These are phyloP conservation scores for Eutrema yunnanense DNA, from an alignment of 345 rosid genomes.

Conservation along the genomic window DNA sequence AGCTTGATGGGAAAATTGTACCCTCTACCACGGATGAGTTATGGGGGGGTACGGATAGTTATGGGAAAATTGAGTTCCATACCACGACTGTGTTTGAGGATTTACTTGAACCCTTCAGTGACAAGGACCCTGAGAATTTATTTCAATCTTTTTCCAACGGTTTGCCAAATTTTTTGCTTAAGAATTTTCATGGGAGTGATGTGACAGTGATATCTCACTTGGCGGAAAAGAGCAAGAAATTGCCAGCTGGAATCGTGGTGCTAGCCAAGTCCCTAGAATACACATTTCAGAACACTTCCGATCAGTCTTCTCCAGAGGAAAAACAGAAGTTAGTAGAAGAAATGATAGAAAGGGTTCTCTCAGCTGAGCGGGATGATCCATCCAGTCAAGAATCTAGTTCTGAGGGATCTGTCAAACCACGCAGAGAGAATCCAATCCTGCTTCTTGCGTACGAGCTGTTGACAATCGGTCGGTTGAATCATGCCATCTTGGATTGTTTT, in stretches of 20 bases:
- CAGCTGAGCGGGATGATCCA: neutral
- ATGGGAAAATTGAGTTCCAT: neutral
- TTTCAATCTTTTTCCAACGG: neutral
- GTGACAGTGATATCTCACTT: neutral
- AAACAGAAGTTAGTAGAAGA: neutral
- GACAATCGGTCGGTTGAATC: neutral
- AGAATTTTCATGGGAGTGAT: neutral
- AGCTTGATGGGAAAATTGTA: neutral
- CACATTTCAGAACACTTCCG: neutral
- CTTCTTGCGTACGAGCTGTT: slow-evolving; percentile 24
- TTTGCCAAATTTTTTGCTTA: too few species aligned
- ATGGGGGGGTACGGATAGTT: neutral
- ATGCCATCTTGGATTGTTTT: slow-evolving; percentile 32
- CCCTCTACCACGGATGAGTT: neutral
- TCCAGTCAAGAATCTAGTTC: neutral
- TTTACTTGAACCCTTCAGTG: neutral
- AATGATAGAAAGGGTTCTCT: slow-evolving; percentile 3
- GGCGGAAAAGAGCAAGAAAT: neutral
- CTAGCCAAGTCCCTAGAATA: slow-evolving; percentile 31
- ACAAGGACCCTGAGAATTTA: neutral
- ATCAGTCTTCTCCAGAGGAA: too few species aligned
- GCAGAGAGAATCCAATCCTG: neutral
- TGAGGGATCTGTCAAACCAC: neutral
- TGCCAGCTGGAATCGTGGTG: slow-evolving; percentile 35
- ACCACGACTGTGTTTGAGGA: neutral